phyloP scores from a whole-genome alignment of 2,329 filamentous ascomycete species.

The Ophiostoma triangulosporum region DNA sequence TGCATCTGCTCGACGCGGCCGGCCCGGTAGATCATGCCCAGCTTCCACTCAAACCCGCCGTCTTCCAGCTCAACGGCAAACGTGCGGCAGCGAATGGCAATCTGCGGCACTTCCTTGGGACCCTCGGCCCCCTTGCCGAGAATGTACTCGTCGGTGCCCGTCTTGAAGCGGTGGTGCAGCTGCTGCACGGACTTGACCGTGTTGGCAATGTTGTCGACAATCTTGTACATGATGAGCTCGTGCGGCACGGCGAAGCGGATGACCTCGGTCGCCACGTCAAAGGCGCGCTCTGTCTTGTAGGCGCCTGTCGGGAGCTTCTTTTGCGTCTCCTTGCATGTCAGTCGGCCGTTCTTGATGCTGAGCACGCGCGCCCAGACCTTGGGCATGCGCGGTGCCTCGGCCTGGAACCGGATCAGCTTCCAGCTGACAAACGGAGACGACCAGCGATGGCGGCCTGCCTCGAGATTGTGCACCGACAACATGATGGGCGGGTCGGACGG shows the following conservation, averaged over 20 bases:
- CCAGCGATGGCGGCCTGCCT: slow-evolving; percentile 78
- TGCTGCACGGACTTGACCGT: slow-evolving; percentile 77
- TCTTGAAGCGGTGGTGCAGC: slow-evolving; percentile 84
- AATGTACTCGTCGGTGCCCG: slow-evolving; percentile 77
- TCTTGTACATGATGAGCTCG: slow-evolving; percentile 74
- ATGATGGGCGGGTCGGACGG: slow-evolving; percentile 83
- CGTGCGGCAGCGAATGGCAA: slow-evolving; percentile 69
- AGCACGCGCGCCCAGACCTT: slow-evolving; percentile 76
- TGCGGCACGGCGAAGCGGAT: slow-evolving; percentile 82
- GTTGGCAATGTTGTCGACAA: slow-evolving; percentile 90
- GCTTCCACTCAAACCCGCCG: slow-evolving; percentile 92
- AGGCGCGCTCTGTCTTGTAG: slow-evolving; percentile 59
- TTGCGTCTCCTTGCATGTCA: slow-evolving; percentile 57
- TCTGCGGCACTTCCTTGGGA: slow-evolving; percentile 73
- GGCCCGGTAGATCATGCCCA: slow-evolving; percentile 84
- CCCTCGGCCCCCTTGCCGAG: slow-evolving; percentile 73
- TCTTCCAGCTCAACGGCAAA: slow-evolving; percentile 90
- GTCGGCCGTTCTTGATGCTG: slow-evolving; percentile 65
- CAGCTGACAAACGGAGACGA: slow-evolving; percentile 67
- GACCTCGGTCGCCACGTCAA: slow-evolving; percentile 75
- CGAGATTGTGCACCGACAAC: slow-evolving; percentile 73
- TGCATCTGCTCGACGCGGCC: slow-evolving; percentile 85
- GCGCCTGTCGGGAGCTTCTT: slow-evolving; percentile 44
- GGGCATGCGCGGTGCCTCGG: slow-evolving; percentile 71
- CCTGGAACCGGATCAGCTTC: slow-evolving; percentile 71